A percentile compares a stretch with the other conserved stretches of the same genome.
phyloP scores from a whole-genome alignment of 106 monocot genomes.

The Acanthochlamys bracteata region DNA sequence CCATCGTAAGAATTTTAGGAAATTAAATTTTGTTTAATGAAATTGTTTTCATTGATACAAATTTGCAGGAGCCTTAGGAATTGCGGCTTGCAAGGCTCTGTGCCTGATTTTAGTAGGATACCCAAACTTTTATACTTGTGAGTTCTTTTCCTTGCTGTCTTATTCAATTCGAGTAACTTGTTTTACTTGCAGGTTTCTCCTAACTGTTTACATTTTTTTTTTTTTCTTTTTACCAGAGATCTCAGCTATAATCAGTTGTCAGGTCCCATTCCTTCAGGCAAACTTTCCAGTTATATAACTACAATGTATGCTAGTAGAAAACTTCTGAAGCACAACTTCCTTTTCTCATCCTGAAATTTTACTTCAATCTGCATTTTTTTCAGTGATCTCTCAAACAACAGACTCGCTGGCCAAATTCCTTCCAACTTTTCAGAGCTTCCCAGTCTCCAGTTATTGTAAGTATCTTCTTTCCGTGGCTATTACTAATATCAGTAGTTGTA shows the following conservation, averaged over 20 bases:
- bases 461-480: neutral
- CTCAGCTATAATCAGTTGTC: constrained; percentile 66
- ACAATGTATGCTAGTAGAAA: constrained; percentile 43
- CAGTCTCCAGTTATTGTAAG: constrained; percentile 74
- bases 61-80: constrained; percentile 82
- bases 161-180: neutral
- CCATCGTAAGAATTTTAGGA: too few relatives aligned
- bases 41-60: constrained; percentile 8
- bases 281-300: constrained; percentile 65
- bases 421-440: constrained; percentile 57
- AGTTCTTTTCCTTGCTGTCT: neutral
- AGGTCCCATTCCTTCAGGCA: constrained; percentile 54
- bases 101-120: constrained; percentile 64
- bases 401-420: constrained; percentile 60
- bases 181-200: neutral
- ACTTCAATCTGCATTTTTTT: constrained; percentile 13
- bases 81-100: constrained; percentile 56
- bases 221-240: constrained; percentile 48
- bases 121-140: constrained; percentile 69
- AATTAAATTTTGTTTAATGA: too few relatives aligned
- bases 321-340: too few relatives aligned
- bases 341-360: too few relatives aligned
- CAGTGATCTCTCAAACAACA: constrained; percentile 70
- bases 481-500: too few relatives aligned
- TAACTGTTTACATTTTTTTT: constrained; percentile 6